A percentile compares a stretch with the other conserved stretches of the same genome.
Evolutionary conservation across 805 yeast genomes (phyloP).

Genomic region (Middelhovenomyces tepae): DNA sequence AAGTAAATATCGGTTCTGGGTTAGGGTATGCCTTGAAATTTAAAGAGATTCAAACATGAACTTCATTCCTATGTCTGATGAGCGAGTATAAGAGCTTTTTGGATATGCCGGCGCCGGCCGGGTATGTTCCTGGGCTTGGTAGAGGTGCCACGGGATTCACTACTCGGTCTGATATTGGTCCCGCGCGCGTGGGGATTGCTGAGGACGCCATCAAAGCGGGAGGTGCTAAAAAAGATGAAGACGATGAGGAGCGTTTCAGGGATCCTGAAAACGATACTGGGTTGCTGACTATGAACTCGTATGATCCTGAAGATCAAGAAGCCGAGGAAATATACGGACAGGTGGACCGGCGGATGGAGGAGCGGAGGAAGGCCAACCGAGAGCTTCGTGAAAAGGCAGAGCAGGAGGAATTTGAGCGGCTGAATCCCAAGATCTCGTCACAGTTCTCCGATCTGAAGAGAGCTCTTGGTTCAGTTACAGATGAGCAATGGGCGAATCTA

Average conservation of each 20-base stretch:
- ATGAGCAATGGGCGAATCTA: conserved; percentile 67
- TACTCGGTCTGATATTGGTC: conserved; percentile 69
- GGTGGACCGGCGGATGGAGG: conserved; percentile 48
- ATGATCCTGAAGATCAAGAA: conserved; percentile 57
- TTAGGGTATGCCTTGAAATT: not conserved
- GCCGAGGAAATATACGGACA: conserved; percentile 63
- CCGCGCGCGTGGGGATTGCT: conserved; percentile 32
- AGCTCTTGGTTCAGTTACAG: conserved; percentile 47
- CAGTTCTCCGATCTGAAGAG: conserved; percentile 65
- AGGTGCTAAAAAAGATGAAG: conserved; percentile 16
- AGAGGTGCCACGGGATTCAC: conserved; percentile 94
- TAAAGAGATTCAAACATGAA: not conserved
- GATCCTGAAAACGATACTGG: conserved; percentile 29
- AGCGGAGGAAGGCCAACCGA: conserved; percentile 21
- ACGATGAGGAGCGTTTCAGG: conserved; percentile 21
- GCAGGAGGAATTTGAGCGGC: conserved; percentile 18
- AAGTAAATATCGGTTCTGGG: not conserved
- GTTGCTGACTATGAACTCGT: conserved; percentile 19
- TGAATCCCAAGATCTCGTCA: conserved; percentile 32
- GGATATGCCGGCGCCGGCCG: conserved; percentile 80
- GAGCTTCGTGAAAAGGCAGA: conserved; percentile 21
- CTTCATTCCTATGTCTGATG: no score
- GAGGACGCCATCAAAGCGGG: conserved; percentile 29
- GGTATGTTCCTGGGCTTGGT: conserved; percentile 87
- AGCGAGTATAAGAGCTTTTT: conserved; percentile 40